These are phyloP conservation scores for Tremella yokohamensis DNA, from an alignment of 768 basidiomycete genomes.

Conservation along the genomic window DNA sequence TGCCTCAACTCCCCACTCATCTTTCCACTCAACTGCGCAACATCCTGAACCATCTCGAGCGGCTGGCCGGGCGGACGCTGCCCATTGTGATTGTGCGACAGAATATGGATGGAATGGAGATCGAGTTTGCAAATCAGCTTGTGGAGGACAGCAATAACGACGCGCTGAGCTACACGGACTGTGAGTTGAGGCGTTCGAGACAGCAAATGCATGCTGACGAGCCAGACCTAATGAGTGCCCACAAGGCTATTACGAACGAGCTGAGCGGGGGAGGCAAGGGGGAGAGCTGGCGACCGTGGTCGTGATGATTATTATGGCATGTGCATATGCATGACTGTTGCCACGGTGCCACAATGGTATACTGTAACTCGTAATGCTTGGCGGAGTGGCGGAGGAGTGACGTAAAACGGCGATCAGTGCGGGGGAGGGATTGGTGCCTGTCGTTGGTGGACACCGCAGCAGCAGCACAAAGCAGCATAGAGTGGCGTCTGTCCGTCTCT, in stretches of 20 bases:
- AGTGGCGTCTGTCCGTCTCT: no score
- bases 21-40: slow-evolving; percentile 82
- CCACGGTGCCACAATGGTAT: no score
- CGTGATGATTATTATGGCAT: no score
- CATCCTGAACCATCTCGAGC: slow-evolving; percentile 67
- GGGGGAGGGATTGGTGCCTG: no score
- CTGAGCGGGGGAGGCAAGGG: slow-evolving; percentile 39
- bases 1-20: slow-evolving; percentile 68
- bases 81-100: slow-evolving; percentile 74
- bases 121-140: slow-evolving; percentile 95
- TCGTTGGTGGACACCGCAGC: no score
- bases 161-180: slow-evolving; percentile 85
- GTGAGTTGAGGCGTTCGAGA: slow-evolving; percentile 53
- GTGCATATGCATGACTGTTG: no score
- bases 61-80: slow-evolving; percentile 52
- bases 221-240: slow-evolving; percentile 49
- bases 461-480: no score
- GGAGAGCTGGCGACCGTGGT: slow-evolving; percentile 49
- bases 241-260: slow-evolving; percentile 48
- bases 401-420: no score
- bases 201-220: slow-evolving; percentile 2
- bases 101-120: slow-evolving; percentile 84
- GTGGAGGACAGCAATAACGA: slow-evolving; percentile 97
- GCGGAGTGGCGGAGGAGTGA: no score
- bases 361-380: no score